Evolutionary conservation across 1,284 basidiomycete genomes (phyloP), one percentile per base, ranked within the genome.

Genomic region (Boletus smithii): DNA sequence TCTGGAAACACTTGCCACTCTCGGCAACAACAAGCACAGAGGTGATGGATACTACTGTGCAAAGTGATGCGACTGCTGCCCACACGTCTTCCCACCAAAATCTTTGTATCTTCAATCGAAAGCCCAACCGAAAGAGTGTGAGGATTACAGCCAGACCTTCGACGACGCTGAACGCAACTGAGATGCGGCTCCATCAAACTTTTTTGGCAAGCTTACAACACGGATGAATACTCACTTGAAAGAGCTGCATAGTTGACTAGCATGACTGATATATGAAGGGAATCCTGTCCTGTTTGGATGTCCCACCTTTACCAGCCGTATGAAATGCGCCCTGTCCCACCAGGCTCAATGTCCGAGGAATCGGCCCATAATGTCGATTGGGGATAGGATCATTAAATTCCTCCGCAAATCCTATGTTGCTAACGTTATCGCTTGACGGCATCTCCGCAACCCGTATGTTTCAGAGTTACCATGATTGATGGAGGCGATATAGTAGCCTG

Each of bases 11-110:
- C 55, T 46, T 30, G 7, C 55, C 4, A n/a, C 32, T 32, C 13
- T 8, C 13, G 0, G 8, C 35, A 14, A 30, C 7, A 8, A 42
- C 3, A 3, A 44, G 16, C 7, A 24, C 2, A 13, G 36, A 42
- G 9, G 32, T 1, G 8, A 50, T 20, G 16, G 33, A 57, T 26
- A 29, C 13, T 2, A 26, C 5, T 1, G 49, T 16, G n/a, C 36
- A 48, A 13, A 51, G 9, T 0, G 20, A 18, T 5, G 49, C 47
- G 8, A 56, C 17, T 0, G 37, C 41, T 13, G 57, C 56, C 60
- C 58, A 59, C 1, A 16, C 16, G 24, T 59, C 59, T 44, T 62
- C 59, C 59, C 57, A 60, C 59, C 57, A 57, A 30, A 60, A 49
- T 18, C 48, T 29, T 32, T 24, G 47, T 42, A 61, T 50, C 18